Percentiles rank a stretch among this genome's conserved stretches.
Conservation (phyloP, 1,139 yeast species). For the Suhomyces wounanorum region DNA sequence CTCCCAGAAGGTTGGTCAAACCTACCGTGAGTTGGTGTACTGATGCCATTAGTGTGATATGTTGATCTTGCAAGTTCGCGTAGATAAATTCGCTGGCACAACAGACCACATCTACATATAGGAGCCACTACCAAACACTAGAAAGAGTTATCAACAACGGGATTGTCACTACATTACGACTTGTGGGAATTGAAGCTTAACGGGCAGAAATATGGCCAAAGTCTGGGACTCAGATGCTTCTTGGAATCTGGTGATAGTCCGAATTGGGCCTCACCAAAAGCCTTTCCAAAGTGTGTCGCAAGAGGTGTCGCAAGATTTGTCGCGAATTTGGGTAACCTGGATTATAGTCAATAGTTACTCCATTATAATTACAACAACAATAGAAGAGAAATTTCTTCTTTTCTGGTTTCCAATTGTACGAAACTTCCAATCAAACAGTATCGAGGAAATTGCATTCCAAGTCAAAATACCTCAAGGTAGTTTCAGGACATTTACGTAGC, state of each 20-base stretch:
- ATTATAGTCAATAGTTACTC: too few species aligned
- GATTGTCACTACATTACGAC: too few species aligned
- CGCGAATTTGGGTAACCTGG: too few species aligned
- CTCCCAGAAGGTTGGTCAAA: conserved; percentile 59
- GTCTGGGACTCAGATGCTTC: not conserved
- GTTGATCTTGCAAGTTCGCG: not conserved
- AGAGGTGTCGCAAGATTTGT: not conserved
- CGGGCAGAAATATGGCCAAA: too few species aligned
- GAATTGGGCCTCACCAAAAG: not conserved
- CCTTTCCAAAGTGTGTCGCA: not conserved
- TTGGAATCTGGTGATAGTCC: not conserved
- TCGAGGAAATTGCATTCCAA: too few species aligned
- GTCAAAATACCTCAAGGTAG: not conserved
- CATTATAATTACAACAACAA: too few species aligned
- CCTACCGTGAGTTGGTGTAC: conserved; percentile 56
- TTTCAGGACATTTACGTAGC: not conserved
- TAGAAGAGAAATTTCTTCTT: too few species aligned
- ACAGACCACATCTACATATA: not conserved
- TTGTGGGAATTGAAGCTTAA: too few species aligned
- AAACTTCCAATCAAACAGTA: too few species aligned
- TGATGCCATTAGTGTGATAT: conserved; percentile 30
- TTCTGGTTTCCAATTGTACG: too few species aligned
- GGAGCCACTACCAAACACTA: not conserved
- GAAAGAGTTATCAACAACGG: too few species aligned
- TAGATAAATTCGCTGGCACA: not conserved